Percentiles rank a stretch among this genome's conserved stretches.
Evolutionary conservation across 768 basidiomycete genomes (phyloP).

Genomic region (Rhodosporidiobolus odoratus): DNA sequence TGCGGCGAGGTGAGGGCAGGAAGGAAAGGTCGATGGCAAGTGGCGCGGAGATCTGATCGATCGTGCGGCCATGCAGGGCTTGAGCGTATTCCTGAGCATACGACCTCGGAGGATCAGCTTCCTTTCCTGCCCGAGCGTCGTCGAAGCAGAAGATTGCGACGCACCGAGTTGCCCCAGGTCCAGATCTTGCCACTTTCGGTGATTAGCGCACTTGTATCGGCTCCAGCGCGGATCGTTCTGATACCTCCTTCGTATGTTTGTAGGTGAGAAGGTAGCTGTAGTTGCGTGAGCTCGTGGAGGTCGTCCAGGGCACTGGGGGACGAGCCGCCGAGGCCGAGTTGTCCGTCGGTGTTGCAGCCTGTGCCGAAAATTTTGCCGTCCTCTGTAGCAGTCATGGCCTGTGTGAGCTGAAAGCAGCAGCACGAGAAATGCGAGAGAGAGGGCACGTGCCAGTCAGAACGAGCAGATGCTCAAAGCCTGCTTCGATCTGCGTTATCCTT

Average conservation of each 20-base stretch:
- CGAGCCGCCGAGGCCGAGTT: constrained; percentile 17
- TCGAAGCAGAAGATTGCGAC: not conserved
- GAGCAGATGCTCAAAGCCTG: constrained; percentile 34
- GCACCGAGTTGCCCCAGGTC: constrained; percentile 36
- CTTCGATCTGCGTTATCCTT: constrained; percentile 11
- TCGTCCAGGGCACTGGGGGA: not conserved
- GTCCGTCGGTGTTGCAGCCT: constrained; percentile 39
- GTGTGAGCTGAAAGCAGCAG: not conserved
- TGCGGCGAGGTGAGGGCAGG: constrained; percentile 9
- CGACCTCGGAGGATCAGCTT: not conserved
- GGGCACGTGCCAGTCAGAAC: constrained; percentile 23
- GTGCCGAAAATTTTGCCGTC: constrained; percentile 27
- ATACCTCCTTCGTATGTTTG: constrained; percentile 21
- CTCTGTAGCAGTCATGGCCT: not conserved
- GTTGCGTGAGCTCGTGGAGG: constrained; percentile 10
- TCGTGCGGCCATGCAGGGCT: constrained; percentile 23
- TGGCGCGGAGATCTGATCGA: constrained; percentile 32
- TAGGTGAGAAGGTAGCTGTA: constrained; percentile 4
- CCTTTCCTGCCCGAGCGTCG: not conserved
- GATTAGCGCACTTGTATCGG: constrained; percentile 30
- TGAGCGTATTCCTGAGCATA: constrained; percentile 33
- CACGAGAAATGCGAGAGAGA: not conserved
- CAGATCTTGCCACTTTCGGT: constrained; percentile 29
- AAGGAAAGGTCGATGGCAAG: constrained; percentile 3
- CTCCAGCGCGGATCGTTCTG: constrained; percentile 14